These are phyloP conservation scores for Luffa aegyptiaca DNA, from an alignment of 306 rosid genomes.

Conservation along the genomic window DNA sequence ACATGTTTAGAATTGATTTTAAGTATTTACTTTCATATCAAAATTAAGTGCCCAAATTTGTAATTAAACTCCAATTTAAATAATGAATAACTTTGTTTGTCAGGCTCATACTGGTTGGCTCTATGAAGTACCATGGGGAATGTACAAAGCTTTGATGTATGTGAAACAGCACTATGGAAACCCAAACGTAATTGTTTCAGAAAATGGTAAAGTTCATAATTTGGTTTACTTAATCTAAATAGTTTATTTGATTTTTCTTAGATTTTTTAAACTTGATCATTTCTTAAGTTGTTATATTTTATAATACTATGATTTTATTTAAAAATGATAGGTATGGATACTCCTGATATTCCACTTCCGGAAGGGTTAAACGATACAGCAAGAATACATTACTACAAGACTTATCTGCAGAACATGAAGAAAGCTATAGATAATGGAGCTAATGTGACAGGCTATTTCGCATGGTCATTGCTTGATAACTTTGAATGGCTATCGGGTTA, in stretches of 20 bases:
- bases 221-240: too few species aligned
- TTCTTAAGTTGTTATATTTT: too few species aligned
- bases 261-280: too few species aligned
- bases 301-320: too few species aligned
- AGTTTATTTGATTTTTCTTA: too few species aligned
- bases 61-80: background rate
- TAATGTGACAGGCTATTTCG: constrained; percentile 68
- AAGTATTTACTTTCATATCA: too few species aligned
- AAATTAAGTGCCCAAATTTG: background rate
- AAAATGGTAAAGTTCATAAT: constrained; percentile 42
- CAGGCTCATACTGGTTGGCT: constrained; percentile 82
- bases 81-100: background rate
- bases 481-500: constrained; percentile 87
- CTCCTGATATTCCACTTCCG: constrained; percentile 42
- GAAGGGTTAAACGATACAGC: constrained; percentile 52
- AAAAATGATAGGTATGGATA: constrained; percentile 56
- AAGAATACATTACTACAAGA: constrained; percentile 54
- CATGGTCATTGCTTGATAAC: constrained; percentile 92
- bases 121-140: constrained; percentile 89
- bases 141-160: constrained; percentile 65
- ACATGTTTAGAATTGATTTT: too few species aligned
- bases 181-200: constrained; percentile 64
- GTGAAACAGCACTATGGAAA: constrained; percentile 67
- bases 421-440: constrained; percentile 69
- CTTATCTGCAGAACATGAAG: constrained; percentile 61